phyloP scores from a whole-genome alignment of 148 eudicot genomes.

The Selenicereus undatus region DNA sequence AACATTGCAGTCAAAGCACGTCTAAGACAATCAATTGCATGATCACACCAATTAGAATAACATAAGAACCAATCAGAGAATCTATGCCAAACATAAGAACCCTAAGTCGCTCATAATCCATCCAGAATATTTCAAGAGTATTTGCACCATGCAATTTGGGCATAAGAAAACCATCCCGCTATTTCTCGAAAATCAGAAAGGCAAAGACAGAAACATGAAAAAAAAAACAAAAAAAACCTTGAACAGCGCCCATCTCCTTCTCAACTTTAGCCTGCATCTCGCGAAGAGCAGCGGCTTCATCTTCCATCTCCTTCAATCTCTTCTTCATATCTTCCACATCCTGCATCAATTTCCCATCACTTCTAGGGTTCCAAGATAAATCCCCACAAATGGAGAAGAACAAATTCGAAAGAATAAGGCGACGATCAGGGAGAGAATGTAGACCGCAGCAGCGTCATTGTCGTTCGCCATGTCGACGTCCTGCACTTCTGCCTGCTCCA shows the following conservation, averaged over 20 bases:
- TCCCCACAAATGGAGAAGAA: too few species aligned
- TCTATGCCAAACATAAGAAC: neutral
- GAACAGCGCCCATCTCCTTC: constrained; percentile 59
- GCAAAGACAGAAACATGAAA: neutral
- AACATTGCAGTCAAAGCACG: neutral
- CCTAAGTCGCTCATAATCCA: constrained; percentile 6
- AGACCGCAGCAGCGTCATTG: constrained; percentile 29
- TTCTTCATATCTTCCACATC: constrained; percentile 57
- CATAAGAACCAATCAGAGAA: neutral
- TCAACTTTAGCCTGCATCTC: constrained; percentile 73
- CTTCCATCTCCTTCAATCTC: constrained; percentile 64
- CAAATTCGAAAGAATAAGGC: neutral
- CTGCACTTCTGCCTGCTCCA: constrained; percentile 26
- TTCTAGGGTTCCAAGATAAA: constrained; percentile 16
- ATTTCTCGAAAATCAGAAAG: neutral
- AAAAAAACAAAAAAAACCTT: constrained; percentile 29
- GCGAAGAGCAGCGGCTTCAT: constrained; percentile 58
- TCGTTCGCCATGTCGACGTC: constrained; percentile 35
- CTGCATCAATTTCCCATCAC: constrained; percentile 19
- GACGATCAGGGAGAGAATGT: neutral
- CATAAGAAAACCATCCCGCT: too few species aligned
- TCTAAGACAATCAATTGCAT: neutral
- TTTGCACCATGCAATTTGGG: neutral
- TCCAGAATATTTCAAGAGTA: neutral
- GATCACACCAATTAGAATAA: constrained; percentile 9